Evolutionary conservation across 2,329 filamentous ascomycete genomes (phyloP).

Genomic region (Aspergillus spinulosporus): DNA sequence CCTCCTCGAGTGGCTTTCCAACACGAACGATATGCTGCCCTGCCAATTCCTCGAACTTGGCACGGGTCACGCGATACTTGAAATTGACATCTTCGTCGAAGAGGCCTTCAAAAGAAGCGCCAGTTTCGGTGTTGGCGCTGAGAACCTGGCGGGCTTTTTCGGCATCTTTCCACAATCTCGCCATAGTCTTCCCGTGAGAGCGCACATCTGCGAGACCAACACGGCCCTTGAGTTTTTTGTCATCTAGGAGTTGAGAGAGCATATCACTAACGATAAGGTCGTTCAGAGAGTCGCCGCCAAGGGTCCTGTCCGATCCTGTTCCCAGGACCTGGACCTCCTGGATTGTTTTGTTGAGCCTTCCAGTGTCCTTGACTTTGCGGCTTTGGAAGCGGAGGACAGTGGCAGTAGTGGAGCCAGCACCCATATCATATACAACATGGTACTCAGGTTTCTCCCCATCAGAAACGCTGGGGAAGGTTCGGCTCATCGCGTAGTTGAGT

Average conservation of each 20-base stretch:
- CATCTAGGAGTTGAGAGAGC: constrained; percentile 73
- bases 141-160: constrained; percentile 84
- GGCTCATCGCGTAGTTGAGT: constrained; percentile 88
- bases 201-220: constrained; percentile 51
- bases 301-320: constrained; percentile 80
- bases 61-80: constrained; percentile 80
- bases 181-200: constrained; percentile 76
- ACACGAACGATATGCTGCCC: constrained; percentile 69
- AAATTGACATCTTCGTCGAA: constrained; percentile 87
- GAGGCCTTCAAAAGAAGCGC: constrained; percentile 79
- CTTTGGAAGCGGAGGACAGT: constrained; percentile 88
- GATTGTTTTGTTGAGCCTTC: constrained; percentile 92
- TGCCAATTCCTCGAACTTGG: constrained; percentile 78
- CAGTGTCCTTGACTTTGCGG: constrained; percentile 83
- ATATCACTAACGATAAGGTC: constrained; percentile 87
- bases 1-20: constrained; percentile 66
- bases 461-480: constrained; percentile 81
- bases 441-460: constrained; percentile 85
- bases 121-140: constrained; percentile 85
- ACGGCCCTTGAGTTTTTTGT: constrained; percentile 53
- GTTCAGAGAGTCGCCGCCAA: constrained; percentile 89
- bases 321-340: constrained; percentile 92
- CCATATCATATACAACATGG: constrained; percentile 96
- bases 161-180: constrained; percentile 90
- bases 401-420: constrained; percentile 88